Evolutionary conservation across 176 grass and related monocot genomes (phyloP).

Genomic region (Oryza meyeriana): DNA sequence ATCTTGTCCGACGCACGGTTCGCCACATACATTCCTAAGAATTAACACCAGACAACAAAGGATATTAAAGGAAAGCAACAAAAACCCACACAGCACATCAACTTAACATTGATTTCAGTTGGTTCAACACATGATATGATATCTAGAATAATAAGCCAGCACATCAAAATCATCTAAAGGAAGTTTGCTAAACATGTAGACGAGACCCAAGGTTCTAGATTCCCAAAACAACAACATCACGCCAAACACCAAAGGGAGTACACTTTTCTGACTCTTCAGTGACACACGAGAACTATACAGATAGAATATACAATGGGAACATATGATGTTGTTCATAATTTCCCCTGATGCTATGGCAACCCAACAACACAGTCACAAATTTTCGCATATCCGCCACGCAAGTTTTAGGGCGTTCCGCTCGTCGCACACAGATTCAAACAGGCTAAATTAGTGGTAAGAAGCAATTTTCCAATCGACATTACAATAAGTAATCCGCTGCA

Average conservation of each 20-base stretch:
- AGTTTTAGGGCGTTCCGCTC: neutral
- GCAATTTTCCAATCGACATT: neutral
- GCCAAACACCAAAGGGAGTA: neutral
- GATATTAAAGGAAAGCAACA: neutral
- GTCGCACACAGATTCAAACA: neutral
- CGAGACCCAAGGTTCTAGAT: neutral
- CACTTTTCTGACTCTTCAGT: neutral
- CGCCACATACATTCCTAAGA: slow-evolving; percentile 78
- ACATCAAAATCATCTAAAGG: neutral
- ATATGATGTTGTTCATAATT: neutral
- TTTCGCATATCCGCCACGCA: neutral
- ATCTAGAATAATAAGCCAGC: neutral
- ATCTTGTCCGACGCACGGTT: slow-evolving; percentile 95
- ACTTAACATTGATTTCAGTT: neutral
- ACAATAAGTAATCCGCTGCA: too few relatives aligned
- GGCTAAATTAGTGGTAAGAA: too few relatives aligned
- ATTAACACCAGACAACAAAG: slow-evolving; percentile 20
- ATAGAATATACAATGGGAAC: neutral
- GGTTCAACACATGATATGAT: neutral
- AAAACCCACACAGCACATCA: neutral
- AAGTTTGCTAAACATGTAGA: neutral
- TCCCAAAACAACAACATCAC: neutral
- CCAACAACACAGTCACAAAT: neutral
- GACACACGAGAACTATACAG: neutral
- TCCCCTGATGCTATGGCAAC: neutral